Conservation (phyloP, 106 monocot genomes). For the Alisma plantagoaquatica region DNA sequence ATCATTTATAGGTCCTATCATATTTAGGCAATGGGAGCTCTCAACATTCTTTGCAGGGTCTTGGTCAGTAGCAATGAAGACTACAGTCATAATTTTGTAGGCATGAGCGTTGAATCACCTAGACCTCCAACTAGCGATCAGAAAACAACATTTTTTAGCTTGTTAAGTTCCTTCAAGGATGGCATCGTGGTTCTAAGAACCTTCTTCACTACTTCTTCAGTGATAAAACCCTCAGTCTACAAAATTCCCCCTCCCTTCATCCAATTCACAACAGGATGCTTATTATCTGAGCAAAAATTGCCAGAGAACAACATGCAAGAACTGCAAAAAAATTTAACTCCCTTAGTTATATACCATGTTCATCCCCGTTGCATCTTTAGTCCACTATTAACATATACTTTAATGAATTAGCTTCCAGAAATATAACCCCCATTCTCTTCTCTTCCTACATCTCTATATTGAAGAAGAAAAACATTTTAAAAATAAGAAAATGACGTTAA, state of each 20-base stretch:
- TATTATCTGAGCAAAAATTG: constrained; percentile 92
- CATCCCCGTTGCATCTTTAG: constrained; percentile 96
- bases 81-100: constrained; percentile 70
- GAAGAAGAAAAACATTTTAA: too few species aligned
- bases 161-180: constrained; percentile 67
- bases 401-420: too few species aligned
- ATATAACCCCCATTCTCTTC: too few species aligned
- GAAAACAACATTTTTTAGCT: constrained; percentile 72
- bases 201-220: constrained; percentile 57
- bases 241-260: constrained; percentile 91
- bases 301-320: constrained; percentile 66
- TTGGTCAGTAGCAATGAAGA: constrained; percentile 86
- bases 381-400: too few species aligned
- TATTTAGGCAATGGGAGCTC: constrained; percentile 88
- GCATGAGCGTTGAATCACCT: constrained; percentile 91
- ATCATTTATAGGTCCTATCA: constrained; percentile 83
- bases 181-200: constrained; percentile 63
- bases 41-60: constrained; percentile 94
- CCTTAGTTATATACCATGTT: constrained; percentile 97
- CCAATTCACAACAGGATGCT: constrained; percentile 87
- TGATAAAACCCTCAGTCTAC: constrained; percentile 83
- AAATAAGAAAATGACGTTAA: too few species aligned
- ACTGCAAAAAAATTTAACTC: constrained; percentile 73
- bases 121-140: constrained; percentile 85
- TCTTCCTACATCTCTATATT: too few species aligned